Evolutionary conservation across 257 asterid species (phyloP).

Genomic region (Solanum verrucosum): DNA sequence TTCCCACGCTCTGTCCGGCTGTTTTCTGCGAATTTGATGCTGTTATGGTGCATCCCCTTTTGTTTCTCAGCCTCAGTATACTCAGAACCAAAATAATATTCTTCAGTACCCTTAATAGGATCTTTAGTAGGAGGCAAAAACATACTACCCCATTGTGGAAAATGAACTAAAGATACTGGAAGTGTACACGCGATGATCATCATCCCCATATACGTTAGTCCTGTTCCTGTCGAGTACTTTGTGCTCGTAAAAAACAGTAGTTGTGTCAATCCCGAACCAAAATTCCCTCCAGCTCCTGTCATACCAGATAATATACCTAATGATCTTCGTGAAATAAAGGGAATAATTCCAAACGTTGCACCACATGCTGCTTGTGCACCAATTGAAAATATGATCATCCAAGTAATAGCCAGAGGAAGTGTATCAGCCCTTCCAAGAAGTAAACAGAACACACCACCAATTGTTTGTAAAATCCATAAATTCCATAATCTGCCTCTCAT

Average conservation of each 20-base stretch:
- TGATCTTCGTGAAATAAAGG: constrained; percentile 43
- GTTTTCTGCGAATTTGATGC: constrained; percentile 19
- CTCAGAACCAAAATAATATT: constrained; percentile 7
- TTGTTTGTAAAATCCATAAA: constrained; percentile 38
- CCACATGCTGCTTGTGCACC: constrained; percentile 60
- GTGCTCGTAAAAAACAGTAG: constrained; percentile 34
- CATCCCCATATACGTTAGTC: constrained; percentile 18
- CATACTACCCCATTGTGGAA: constrained; percentile 33
- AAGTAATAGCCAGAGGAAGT: constrained; percentile 27
- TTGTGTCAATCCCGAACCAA: constrained; percentile 51
- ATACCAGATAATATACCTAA: constrained; percentile 40
- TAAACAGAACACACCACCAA: constrained; percentile 46
- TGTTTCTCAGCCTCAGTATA: constrained; percentile 13
- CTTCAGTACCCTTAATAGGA: constrained; percentile 8
- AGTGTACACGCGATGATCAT: constrained; percentile 20
- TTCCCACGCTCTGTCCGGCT: constrained; percentile 11
- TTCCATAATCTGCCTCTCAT: constrained; percentile 59
- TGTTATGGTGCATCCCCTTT: constrained; percentile 16
- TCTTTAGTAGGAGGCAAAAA: constrained; percentile 10
- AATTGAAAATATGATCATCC: constrained; percentile 43
- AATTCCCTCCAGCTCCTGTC: constrained; percentile 59
- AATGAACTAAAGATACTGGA: constrained; percentile 10
- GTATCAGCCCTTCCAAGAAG: constrained; percentile 30
- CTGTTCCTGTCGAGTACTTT: constrained; percentile 4
- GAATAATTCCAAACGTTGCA: constrained; percentile 44